Evolutionary conservation across 1,284 basidiomycete genomes (phyloP).

Genomic region (Leccinum cinnamomeum): DNA sequence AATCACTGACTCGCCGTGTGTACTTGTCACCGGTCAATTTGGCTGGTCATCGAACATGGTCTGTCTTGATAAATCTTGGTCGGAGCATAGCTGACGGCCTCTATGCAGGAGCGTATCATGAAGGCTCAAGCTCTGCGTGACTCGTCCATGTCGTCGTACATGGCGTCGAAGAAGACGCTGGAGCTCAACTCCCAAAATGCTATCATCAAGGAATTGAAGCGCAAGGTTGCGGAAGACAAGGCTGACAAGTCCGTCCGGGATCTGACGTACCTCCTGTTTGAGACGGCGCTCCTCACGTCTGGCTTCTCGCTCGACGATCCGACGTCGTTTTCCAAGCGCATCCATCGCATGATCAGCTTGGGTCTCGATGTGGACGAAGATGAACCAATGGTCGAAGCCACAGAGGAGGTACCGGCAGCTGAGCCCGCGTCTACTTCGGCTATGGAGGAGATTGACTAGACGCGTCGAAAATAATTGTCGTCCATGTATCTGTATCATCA

Average conservation of each 20-base stretch:
- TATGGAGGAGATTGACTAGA: slow-evolving; percentile 86
- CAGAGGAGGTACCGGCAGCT: slow-evolving; percentile 41
- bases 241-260: slow-evolving; percentile 98
- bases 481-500: slow-evolving; percentile 31
- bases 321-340: slow-evolving; percentile 92
- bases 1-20: slow-evolving; percentile 94
- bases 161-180: slow-evolving; percentile 99
- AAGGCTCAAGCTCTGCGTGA: slow-evolving; percentile 99
- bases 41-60: slow-evolving; percentile 99
- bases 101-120: slow-evolving; percentile 91
- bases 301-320: slow-evolving; percentile 97
- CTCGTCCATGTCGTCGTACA: slow-evolving; percentile 99
- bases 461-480: slow-evolving; percentile 9
- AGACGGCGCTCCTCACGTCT: slow-evolving; percentile 93
- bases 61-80: slow-evolving; percentile 23
- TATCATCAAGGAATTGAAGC: slow-evolving; percentile 95
- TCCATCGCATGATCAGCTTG: slow-evolving; percentile 94
- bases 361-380: slow-evolving; percentile 84
- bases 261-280: slow-evolving; percentile 93
- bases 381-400: slow-evolving; percentile 38
- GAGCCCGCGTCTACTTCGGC: slow-evolving; percentile 68
- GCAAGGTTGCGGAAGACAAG: slow-evolving; percentile 95
- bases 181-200: slow-evolving; percentile 95
- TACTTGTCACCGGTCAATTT: slow-evolving; percentile 97
- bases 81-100: slow-evolving; percentile 9